Conservation (phyloP, 2,329 filamentous ascomycete genomes). For the Fusarium euwallaceae region DNA sequence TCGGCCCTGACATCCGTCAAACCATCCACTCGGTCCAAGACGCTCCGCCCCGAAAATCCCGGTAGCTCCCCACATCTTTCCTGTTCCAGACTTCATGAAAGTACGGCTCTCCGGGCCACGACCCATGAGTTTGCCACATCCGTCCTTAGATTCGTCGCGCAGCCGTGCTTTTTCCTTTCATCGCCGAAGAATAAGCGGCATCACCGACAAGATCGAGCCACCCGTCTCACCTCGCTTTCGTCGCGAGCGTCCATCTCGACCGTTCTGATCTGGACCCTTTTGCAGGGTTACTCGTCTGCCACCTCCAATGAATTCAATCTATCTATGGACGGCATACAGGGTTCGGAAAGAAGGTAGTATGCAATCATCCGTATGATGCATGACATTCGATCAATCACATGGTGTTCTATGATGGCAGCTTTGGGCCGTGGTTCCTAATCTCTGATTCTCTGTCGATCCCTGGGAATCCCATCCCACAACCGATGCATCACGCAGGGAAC, state of each 20-base stretch:
- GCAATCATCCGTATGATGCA: slow-evolving; percentile 12
- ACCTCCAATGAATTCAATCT: not conserved
- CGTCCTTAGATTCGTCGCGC: not conserved
- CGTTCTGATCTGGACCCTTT: not conserved
- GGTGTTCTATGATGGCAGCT: slow-evolving; percentile 7
- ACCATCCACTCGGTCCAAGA: slow-evolving; percentile 32
- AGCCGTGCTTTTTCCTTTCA: not conserved
- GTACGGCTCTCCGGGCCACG: slow-evolving; percentile 42
- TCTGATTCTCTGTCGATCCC: not conserved
- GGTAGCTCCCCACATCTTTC: slow-evolving; percentile 42
- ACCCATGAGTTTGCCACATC: slow-evolving; percentile 13
- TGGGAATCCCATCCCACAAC: not conserved
- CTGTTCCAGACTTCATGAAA: slow-evolving; percentile 34
- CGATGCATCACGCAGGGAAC: not conserved
- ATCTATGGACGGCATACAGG: slow-evolving; percentile 8
- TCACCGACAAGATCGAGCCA: slow-evolving; percentile 1
- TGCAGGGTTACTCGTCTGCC: not conserved
- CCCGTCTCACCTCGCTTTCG: not conserved
- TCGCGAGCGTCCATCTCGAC: not conserved
- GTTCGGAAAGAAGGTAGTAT: slow-evolving; percentile 11
- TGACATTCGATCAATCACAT: slow-evolving; percentile 14
- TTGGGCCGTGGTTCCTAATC: slow-evolving; percentile 5
- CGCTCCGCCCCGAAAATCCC: slow-evolving; percentile 47
- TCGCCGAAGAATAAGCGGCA: slow-evolving; percentile 14
- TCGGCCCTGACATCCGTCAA: slow-evolving; percentile 47